Percentiles rank a stretch among this genome's conserved stretches.
Evolutionary conservation across 129 eudicot species (phyloP).

Genomic region (Escallonia rubra): DNA sequence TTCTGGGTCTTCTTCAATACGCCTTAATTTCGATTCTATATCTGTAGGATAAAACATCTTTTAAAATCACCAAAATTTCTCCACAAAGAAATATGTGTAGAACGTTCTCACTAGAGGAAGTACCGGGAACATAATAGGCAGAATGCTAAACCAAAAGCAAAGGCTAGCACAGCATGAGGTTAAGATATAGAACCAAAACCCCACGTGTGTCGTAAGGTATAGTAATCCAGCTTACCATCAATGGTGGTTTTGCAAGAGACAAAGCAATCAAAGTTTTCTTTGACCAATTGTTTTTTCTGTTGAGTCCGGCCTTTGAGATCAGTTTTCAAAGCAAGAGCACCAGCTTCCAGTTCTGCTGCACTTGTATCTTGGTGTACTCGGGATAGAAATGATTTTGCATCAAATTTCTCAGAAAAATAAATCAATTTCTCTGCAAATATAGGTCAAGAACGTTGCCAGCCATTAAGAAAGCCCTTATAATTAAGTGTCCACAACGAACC

Average conservation of each 20-base stretch:
- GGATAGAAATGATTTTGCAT: conserved; percentile 76
- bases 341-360: conserved; percentile 93
- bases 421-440: conserved; percentile 68
- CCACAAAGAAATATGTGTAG: neutral
- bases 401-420: conserved; percentile 89
- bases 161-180: neutral
- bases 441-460: conserved; percentile 14
- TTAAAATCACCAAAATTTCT: neutral
- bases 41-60: conserved; percentile 39
- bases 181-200: neutral
- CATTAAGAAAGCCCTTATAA: neutral
- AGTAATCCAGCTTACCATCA: conserved; percentile 55
- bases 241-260: conserved; percentile 99
- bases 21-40: conserved; percentile 85
- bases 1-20: conserved; percentile 98
- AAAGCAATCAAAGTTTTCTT: conserved; percentile 98
- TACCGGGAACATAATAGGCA: conserved; percentile 2
- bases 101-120: neutral
- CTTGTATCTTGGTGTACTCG: conserved; percentile 88
- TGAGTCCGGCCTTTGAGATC: conserved; percentile 89
- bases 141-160: neutral
- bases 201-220: neutral
- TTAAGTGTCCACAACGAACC: too few species aligned
- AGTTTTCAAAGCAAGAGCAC: conserved; percentile 77
- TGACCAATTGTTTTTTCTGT: conserved; percentile 86